Evolutionary conservation across 208 protist species (phyloP), one percentile per base, ranked within the genome.

Genomic region (Trypanosoma boissoni): DNA sequence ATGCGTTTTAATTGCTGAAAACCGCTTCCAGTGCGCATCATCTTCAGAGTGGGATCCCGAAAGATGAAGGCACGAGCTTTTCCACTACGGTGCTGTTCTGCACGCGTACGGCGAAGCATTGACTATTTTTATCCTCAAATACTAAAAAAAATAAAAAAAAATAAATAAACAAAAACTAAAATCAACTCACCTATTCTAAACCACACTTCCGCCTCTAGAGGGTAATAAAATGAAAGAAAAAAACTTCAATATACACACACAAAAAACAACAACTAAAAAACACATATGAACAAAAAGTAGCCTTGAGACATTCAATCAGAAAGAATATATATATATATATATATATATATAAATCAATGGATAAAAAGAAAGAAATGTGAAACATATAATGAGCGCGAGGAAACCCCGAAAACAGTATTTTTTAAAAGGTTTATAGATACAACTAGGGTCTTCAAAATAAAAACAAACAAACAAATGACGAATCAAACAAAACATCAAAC

Each of bases 11-110:
- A 73, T 55, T 77, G 75, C 42, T 83, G 78, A 20, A 74, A 74
- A 21, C 88, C 84, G 28, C 74, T 83, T 8, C 84, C 84, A 21
- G 80, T 72, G 1, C 84, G 79, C 62, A 91, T 46, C n/a, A 89
- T 59, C 46, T 64, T 63, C 45, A 94, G 78, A 14, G 82, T 85
- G 1, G 84, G 88, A 48, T 94, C 88, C 24, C 78, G 81, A 58
- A 88, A 76, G 14, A 94, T 64, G 64, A 92, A 94, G 39, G 84
- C 83, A 39, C 88, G 84, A 27, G 80, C 67, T 70, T 91, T 89
- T 42, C 88, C 88, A 16, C 61, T 86, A 9, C 84, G 78, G 73
- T 94, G 88, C 29, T 63, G 68, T 32, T 60, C 58, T 27, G 74
- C 61, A 32, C 32, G 51, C 2, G 77, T 87, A 20, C 68, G 55